A percentile compares a stretch with the other conserved stretches of the same genome.
These are phyloP conservation scores for Euphorbia tirucalli DNA, from an alignment of 345 rosid species.

Conservation along the genomic window DNA sequence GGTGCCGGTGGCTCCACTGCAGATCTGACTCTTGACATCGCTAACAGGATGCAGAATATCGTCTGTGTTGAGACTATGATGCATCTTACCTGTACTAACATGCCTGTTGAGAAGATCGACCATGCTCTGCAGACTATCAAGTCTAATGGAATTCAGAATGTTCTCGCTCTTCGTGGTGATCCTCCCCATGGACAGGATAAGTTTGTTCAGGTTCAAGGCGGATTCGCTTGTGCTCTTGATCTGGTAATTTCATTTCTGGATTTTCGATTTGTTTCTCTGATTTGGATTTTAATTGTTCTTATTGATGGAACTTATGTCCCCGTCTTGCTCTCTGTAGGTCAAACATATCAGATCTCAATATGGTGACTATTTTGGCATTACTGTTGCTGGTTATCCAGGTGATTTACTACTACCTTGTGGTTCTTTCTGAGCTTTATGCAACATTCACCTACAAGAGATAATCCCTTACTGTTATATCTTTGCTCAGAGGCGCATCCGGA, in stretches of 20 bases:
- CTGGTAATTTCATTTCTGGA: slow-evolving; percentile 36
- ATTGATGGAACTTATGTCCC: neutral
- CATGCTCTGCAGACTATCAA: slow-evolving; percentile 79
- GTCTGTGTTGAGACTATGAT: slow-evolving; percentile 97
- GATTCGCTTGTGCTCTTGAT: slow-evolving; percentile 93
- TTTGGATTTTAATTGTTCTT: neutral
- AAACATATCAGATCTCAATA: slow-evolving; percentile 70
- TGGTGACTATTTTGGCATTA: slow-evolving; percentile 90
- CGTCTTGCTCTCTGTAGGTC: slow-evolving; percentile 41
- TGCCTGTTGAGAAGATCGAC: slow-evolving; percentile 94
- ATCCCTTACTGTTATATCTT: neutral
- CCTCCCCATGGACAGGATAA: slow-evolving; percentile 99
- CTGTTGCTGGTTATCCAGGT: slow-evolving; percentile 99
- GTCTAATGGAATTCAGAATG: slow-evolving; percentile 93
- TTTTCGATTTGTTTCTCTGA: neutral
- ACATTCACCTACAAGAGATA: neutral
- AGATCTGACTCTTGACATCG: slow-evolving; percentile 89
- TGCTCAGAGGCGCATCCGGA: slow-evolving; percentile 91
- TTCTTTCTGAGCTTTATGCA: neutral
- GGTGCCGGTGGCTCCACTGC: slow-evolving; percentile 99
- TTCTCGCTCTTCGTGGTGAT: slow-evolving; percentile 96
- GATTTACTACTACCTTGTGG: neutral
- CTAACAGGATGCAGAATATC: slow-evolving; percentile 93
- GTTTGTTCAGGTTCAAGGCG: slow-evolving; percentile 91
- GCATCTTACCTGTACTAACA: slow-evolving; percentile 98